A percentile compares a stretch with the other conserved stretches of the same genome.
Evolutionary conservation across 2,329 filamentous ascomycete genomes (phyloP).

Genomic region (Colletotrichum liaoningense): DNA sequence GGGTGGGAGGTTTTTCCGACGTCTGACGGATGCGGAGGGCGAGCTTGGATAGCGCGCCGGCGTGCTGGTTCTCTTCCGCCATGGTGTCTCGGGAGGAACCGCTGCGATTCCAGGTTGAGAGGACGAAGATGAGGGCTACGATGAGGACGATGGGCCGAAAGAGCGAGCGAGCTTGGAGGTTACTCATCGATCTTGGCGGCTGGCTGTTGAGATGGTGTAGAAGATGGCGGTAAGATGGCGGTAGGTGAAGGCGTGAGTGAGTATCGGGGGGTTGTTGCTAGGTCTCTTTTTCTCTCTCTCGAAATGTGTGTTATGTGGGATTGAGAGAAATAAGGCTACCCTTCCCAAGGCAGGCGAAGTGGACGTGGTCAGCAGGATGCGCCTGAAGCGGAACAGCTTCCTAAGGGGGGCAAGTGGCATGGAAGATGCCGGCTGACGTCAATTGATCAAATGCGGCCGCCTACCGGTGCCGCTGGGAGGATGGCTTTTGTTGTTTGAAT

Average conservation of each 20-base stretch:
- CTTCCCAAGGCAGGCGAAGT: not conserved
- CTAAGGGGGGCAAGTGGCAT: conserved; percentile 10
- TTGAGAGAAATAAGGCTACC: not conserved
- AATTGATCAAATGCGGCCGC: not conserved
- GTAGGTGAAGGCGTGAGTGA: not conserved
- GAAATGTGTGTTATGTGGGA: not conserved
- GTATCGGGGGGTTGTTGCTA: not conserved
- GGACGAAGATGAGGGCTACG: conserved; percentile 11
- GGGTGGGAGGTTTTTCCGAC: conserved; percentile 46
- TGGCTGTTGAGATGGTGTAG: not conserved
- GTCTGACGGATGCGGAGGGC: conserved; percentile 49
- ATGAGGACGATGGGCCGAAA: conserved; percentile 17
- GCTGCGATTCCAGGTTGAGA: conserved; percentile 13
- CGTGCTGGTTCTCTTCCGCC: conserved; percentile 9
- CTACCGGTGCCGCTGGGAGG: not conserved
- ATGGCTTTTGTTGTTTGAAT: not conserved
- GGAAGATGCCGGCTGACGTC: conserved; percentile 25
- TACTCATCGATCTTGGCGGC: conserved; percentile 12
- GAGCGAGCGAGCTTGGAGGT: not conserved
- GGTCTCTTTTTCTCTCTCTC: not conserved
- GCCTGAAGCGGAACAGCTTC: conserved; percentile 5
- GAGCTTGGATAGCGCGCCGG: conserved; percentile 39
- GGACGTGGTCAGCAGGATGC: not conserved
- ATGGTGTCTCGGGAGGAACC: conserved; percentile 24
- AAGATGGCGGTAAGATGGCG: not conserved